Percentiles rank a stretch among this genome's conserved stretches.
phyloP scores from a whole-genome alignment of 2,329 filamentous ascomycete species.

The Ophiostoma populinum region DNA sequence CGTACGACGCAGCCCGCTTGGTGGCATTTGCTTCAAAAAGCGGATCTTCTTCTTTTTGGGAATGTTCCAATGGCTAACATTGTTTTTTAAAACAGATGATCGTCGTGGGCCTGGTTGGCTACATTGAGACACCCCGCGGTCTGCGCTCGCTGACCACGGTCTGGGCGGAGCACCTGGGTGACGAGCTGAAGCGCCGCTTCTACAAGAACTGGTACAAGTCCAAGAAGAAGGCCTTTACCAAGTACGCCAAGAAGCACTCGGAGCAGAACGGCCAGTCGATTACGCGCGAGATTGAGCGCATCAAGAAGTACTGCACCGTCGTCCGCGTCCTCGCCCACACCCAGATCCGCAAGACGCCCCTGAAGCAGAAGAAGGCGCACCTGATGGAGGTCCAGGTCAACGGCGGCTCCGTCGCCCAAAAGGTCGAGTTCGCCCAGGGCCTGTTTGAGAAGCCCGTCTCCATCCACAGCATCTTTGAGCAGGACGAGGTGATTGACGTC shows the following conservation, averaged over 20 bases:
- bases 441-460: constrained; percentile 99
- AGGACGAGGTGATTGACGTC: constrained; percentile 98
- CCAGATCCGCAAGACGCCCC: constrained; percentile 95
- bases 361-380: constrained; percentile 99
- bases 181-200: constrained; percentile 98
- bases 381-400: constrained; percentile 99
- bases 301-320: constrained; percentile 99
- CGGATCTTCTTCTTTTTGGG: constrained; percentile 3
- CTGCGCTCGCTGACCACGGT: constrained; percentile 98
- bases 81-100: constrained; percentile 60
- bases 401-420: constrained; percentile 87
- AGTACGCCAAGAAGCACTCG: constrained; percentile 99
- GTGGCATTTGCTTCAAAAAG: constrained; percentile 14
- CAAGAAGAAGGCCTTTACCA: constrained; percentile 99
- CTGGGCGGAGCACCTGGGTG: constrained; percentile 97
- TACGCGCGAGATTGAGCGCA: constrained; percentile 96
- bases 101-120: constrained; percentile 98
- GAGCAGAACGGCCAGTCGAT: constrained; percentile 80
- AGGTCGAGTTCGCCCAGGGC: constrained; percentile 87
- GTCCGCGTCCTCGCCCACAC: constrained; percentile 98
- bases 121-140: constrained; percentile 99
- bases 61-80: constrained; percentile 54
- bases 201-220: constrained; percentile 99
- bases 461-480: constrained; percentile 90
- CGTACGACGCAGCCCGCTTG: constrained; percentile 70